Base-by-base conservation (phyloP, 495 filamentous ascomycete species). In the Talaromyces trachyspermus region DNA sequence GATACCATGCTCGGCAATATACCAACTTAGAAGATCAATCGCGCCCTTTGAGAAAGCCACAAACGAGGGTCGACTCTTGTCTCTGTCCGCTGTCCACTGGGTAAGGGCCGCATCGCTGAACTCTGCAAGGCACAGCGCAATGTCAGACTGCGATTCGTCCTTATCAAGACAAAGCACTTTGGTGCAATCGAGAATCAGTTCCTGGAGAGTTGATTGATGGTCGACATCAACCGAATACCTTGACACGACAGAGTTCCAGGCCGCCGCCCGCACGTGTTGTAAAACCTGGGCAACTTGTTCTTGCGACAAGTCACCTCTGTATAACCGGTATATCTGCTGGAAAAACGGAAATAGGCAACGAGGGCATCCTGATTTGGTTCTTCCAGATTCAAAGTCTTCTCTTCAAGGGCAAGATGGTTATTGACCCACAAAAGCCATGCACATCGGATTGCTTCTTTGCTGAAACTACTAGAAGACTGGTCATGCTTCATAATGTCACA, bases 171-270 rank as follows among this genome's bases (percentile, higher is more conserved):
- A 81, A 12, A 95, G 75, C 32, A 77, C 73, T 54, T 81, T 83
- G 30, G 94, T 67, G 30, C 78, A 81, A 18, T 88, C 81, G 11
- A 92, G 63, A 12, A 91, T 80, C 52, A 83, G 71, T 9, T 63
- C 76, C 58, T 98, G 92, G 6, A 98, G 61, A 7, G 79, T 75
- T 1, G 89, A 95, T 49, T 86, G 73, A 47, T 80, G 81, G 43
- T 95, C 90, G n/a, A 89, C 70, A 64, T 96, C 92, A 26, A 79
- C 80, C 26, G 85, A 82, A 56, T 95, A 95, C 12, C 77, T 67
- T 2, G 83, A 77, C n/a, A 78, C 77, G 19, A 86, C 81, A 4
- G 89, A 92, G 58, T 66, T 85, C 67, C 65, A 74, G 53, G 68
- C 79, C 56, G 83, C 89, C 65, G 63, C 65, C 57, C 63, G 66